A percentile compares a stretch with the other conserved stretches of the same genome.
phyloP scores from a whole-genome alignment of 2,329 filamentous ascomycete genomes.

The Diaporthe sp. region DNA sequence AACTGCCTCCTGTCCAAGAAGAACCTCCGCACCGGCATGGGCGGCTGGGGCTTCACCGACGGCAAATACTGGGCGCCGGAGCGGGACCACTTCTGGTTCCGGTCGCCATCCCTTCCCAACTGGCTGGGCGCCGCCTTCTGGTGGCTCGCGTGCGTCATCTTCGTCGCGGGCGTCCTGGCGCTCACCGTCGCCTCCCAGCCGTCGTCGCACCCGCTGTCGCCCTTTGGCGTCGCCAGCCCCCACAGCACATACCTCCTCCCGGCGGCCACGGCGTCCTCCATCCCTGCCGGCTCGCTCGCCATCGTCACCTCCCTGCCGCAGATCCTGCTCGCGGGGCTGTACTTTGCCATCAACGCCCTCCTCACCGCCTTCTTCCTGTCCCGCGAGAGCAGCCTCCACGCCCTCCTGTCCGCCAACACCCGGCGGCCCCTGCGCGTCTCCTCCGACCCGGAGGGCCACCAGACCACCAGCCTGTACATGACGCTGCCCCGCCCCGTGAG shows the following conservation, averaged over 20 bases:
- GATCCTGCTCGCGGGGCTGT: slow-evolving; percentile 60
- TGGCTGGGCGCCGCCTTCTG: slow-evolving; percentile 56
- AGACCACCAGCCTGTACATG: slow-evolving; percentile 62
- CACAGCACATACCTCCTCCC: slow-evolving; percentile 50
- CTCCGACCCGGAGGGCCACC: slow-evolving; percentile 55
- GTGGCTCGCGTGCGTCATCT: slow-evolving; percentile 54
- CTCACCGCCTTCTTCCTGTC: slow-evolving; percentile 63
- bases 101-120: slow-evolving; percentile 55
- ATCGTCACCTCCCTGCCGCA: slow-evolving; percentile 62
- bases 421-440: slow-evolving; percentile 59
- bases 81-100: slow-evolving; percentile 58
- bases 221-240: slow-evolving; percentile 54
- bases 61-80: slow-evolving; percentile 57
- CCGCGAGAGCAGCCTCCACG: slow-evolving; percentile 62
- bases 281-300: slow-evolving; percentile 44
- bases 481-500: slow-evolving; percentile 62
- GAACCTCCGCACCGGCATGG: slow-evolving; percentile 57
- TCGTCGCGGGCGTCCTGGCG: slow-evolving; percentile 55
- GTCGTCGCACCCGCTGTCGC: slow-evolving; percentile 44
- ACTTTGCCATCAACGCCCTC: slow-evolving; percentile 61
- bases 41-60: slow-evolving; percentile 57
- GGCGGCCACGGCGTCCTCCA: slow-evolving; percentile 42
- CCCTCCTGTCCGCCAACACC: slow-evolving; percentile 36
- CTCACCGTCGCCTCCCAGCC: slow-evolving; percentile 44
- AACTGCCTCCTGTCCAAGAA: slow-evolving; percentile 61